Evolutionary conservation across 176 grass and related monocot genomes (phyloP).

Genomic region (Ampelocalamus luodianensis): DNA sequence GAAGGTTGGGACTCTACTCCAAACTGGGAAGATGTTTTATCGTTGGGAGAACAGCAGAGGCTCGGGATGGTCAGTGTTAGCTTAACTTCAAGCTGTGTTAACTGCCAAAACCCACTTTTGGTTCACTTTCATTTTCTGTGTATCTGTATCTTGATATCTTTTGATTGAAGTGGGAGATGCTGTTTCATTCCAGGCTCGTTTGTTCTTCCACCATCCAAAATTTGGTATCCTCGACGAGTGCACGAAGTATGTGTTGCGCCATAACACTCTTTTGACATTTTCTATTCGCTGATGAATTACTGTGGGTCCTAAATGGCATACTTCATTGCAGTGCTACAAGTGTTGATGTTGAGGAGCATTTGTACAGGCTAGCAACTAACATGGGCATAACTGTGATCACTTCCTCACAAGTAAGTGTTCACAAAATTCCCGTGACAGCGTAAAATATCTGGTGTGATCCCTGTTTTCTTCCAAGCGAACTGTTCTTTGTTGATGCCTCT

Average conservation of each 20-base stretch:
- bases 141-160: not conserved
- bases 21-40: conserved; percentile 95
- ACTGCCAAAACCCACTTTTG: not conserved
- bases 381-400: conserved; percentile 98
- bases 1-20: conserved; percentile 95
- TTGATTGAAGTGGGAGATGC: not conserved
- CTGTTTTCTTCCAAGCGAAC: not conserved
- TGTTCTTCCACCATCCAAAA: conserved; percentile 94
- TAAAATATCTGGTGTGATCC: not conserved
- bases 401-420: conserved; percentile 73
- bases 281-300: conserved; percentile 14
- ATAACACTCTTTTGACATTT: conserved; percentile 2
- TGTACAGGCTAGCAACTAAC: conserved; percentile 82
- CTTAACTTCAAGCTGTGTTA: not conserved
- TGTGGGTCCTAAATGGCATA: conserved; percentile 23
- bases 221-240: conserved; percentile 93
- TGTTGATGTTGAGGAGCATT: conserved; percentile 97
- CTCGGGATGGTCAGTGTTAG: conserved; percentile 81
- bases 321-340: conserved; percentile 78
- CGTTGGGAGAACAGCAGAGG: conserved; percentile 93
- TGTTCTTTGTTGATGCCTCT: not conserved
- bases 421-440: not conserved
- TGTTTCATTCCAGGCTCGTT: conserved; percentile 74
- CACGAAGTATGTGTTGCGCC: conserved; percentile 65
- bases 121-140: not conserved